phyloP scores from a whole-genome alignment of 1,284 basidiomycete species.

The Inonotus hispidus region DNA sequence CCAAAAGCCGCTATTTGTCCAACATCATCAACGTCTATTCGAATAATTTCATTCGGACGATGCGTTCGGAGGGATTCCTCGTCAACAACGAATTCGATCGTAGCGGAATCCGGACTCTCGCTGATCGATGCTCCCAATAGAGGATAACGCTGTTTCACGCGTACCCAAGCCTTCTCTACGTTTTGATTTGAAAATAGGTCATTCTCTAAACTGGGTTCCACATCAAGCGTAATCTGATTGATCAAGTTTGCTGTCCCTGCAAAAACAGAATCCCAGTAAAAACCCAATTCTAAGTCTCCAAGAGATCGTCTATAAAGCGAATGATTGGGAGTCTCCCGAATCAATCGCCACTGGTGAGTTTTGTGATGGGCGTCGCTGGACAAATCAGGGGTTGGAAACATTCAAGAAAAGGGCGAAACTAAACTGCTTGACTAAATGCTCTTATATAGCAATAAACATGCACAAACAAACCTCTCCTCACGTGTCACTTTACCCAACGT shows the following conservation, averaged over 20 bases:
- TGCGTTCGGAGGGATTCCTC: conserved; percentile 28
- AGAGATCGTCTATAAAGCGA: conserved; percentile 22
- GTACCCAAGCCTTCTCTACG: conserved; percentile 36
- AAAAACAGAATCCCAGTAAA: conserved; percentile 41
- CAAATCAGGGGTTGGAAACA: no score
- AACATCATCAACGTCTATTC: conserved; percentile 2
- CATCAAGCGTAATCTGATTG: conserved; percentile 28
- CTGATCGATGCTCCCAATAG: conserved; percentile 39
- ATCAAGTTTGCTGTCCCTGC: conserved; percentile 42
- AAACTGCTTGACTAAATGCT: no score
- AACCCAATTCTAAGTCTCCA: conserved; percentile 36
- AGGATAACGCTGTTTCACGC: conserved; percentile 41
- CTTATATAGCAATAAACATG: no score
- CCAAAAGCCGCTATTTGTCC: conserved; percentile 22
- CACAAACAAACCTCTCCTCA: no score
- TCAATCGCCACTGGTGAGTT: not conserved
- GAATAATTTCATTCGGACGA: conserved; percentile 34
- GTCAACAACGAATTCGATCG: conserved; percentile 37
- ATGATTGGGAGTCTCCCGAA: not conserved
- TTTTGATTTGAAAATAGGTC: conserved; percentile 27
- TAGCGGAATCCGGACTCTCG: conserved; percentile 24
- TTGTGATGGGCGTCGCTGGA: not conserved
- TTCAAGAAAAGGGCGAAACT: no score
- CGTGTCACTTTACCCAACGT: no score
- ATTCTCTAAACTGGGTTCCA: conserved; percentile 19